These are phyloP conservation scores for Huntiella moniliformis DNA, from an alignment of 2,329 filamentous ascomycete species.

Conservation along the genomic window DNA sequence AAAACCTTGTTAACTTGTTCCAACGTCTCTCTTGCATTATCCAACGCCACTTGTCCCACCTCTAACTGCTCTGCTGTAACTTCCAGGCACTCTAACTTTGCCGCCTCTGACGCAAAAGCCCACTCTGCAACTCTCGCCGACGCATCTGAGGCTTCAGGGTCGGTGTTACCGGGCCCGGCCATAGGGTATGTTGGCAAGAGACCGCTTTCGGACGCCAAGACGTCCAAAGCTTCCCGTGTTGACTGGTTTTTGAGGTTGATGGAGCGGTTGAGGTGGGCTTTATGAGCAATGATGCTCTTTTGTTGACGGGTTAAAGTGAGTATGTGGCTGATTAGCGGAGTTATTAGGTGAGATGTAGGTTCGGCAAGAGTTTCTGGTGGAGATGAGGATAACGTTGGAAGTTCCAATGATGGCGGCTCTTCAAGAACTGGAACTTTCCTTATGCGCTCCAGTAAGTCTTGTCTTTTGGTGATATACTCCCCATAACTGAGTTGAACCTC, in stretches of 20 bases:
- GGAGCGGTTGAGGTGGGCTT: conserved; percentile 33
- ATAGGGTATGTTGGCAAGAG: conserved; percentile 34
- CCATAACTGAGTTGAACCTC: conserved; percentile 35
- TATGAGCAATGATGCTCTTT: conserved; percentile 37
- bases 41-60: conserved; percentile 35
- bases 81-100: conserved; percentile 40
- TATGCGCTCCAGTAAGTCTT: conserved; percentile 19
- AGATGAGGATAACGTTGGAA: background rate
- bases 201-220: conserved; percentile 42
- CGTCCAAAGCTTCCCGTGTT: conserved; percentile 29
- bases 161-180: conserved; percentile 26
- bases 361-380: conserved; percentile 11
- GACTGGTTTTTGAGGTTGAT: conserved; percentile 34
- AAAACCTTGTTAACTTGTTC: conserved; percentile 31
- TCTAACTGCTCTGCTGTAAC: conserved; percentile 41
- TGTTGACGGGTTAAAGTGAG: conserved; percentile 35
- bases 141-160: conserved; percentile 14
- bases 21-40: conserved; percentile 30
- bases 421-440: conserved; percentile 5
- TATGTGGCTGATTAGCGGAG: conserved; percentile 36
- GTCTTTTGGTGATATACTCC: conserved; percentile 31
- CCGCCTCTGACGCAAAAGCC: conserved; percentile 40
- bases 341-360: conserved; percentile 26
- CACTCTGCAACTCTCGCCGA: conserved; percentile 33
- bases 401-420: conserved; percentile 6